Evolutionary conservation across 768 basidiomycete species (phyloP).

Genomic region (Lactarius sanguifluus): DNA sequence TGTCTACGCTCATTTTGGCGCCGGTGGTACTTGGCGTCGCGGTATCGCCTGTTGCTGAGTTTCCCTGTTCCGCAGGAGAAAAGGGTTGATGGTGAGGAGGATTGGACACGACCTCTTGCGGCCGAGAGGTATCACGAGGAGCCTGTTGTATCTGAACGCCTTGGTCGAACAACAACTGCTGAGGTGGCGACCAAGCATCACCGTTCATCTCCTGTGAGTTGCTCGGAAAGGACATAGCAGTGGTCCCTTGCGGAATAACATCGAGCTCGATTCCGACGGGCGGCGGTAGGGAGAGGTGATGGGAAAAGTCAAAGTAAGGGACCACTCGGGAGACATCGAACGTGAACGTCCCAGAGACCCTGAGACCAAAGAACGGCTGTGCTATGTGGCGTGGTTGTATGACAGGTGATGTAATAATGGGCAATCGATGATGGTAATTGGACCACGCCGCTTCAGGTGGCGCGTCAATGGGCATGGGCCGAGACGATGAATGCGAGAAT

Average conservation of each 20-base stretch:
- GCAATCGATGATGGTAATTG: background rate
- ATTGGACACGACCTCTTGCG: background rate
- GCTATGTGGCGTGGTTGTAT: background rate
- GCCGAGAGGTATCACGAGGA: background rate
- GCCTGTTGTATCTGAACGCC: background rate
- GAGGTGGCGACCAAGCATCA: background rate
- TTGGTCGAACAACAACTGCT: background rate
- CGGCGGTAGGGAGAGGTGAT: background rate
- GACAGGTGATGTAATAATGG: background rate
- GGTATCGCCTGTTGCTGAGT: background rate
- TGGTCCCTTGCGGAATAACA: background rate
- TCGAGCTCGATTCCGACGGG: background rate
- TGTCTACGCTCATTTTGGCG: background rate
- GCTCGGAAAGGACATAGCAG: background rate
- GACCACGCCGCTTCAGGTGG: background rate
- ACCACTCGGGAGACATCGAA: background rate
- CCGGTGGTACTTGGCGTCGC: background rate
- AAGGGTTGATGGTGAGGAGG: background rate
- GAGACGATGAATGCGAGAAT: background rate
- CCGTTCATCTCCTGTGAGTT: background rate
- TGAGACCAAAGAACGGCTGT: background rate
- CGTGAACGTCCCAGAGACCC: background rate
- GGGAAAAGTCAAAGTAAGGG: constrained; percentile 12
- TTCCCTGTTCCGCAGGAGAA: background rate
- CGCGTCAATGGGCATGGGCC: background rate